Evolutionary conservation across 148 eudicot species (phyloP), one percentile per base, ranked within the genome.

Genomic region (Camellia granthamiana): DNA sequence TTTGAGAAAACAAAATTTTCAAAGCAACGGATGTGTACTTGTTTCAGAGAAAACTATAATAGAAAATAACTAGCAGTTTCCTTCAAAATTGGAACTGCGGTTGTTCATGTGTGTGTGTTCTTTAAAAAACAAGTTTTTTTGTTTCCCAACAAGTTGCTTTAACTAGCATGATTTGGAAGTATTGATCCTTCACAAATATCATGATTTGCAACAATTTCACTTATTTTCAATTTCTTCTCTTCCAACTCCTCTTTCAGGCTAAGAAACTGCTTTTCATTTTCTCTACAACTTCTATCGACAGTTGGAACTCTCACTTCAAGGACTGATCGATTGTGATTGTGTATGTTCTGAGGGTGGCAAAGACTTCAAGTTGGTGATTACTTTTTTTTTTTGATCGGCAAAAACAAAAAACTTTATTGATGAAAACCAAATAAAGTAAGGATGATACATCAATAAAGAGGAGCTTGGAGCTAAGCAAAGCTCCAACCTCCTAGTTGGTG

Each of bases 291-390:
- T 69, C 61, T 60, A 72, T 77, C 75, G 44, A 68, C 21, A 30
- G 64, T 69, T 55, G 71, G 74, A 77, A 69, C 43, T 75, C 77
- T 84, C 60, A 54, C n/a, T 46, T 72, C 71, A n/a, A 30, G 81
- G 62, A 64, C 54, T 30, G 38, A 30, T 30, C 38, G 38, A 30
- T n/a, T 69, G 77, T 38, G 80, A 67, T 23, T 69, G 77, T 16
- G 69, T 7, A 55, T 23, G 23, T 38, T 74, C 23, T n/a, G 69
- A 3, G 21, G 79, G 77, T 46, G 74, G 80, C 2, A 78, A 79
- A 69, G 75, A 80, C 83, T 86, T 81, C 75, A 84, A 65, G 79
- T 68, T 63, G 85, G 81, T 72, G 62, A 82, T 72, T 58, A 84
- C 66, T 77, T 23, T 23, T 23, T 23, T 23, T 23, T 23, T 23